Evolutionary conservation across 768 basidiomycete genomes (phyloP).

Genomic region (Russula abietina): DNA sequence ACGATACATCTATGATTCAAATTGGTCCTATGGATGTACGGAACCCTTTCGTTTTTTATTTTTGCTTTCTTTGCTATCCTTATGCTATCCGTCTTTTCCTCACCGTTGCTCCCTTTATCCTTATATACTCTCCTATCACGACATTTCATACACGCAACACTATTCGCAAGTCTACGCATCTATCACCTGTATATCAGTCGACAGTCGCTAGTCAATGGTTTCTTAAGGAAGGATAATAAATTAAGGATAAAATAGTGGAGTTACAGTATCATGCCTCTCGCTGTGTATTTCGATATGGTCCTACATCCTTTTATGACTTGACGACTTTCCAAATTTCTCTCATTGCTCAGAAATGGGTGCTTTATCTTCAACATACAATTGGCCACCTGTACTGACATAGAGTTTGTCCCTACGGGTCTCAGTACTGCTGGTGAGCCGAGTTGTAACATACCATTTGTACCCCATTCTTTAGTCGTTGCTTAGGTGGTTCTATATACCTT

Average conservation of each 20-base stretch:
- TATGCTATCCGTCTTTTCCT: constrained; percentile 12
- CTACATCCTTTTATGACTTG: too few species aligned
- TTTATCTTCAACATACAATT: too few species aligned
- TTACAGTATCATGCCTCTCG: too few species aligned
- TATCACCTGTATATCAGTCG: constrained; percentile 5
- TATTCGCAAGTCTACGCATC: not conserved
- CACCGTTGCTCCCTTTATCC: not conserved
- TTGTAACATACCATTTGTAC: too few species aligned
- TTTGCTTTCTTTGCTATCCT: constrained; percentile 13
- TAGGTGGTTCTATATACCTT: not conserved
- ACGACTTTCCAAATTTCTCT: too few species aligned
- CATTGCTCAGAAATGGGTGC: too few species aligned
- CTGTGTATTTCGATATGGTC: too few species aligned
- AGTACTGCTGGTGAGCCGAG: too few species aligned
- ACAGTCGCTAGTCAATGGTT: not conserved
- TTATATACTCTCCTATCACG: not conserved
- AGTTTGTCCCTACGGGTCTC: too few species aligned
- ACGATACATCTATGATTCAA: not conserved
- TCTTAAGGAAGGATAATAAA: not conserved
- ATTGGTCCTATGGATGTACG: not conserved
- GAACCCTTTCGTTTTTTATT: not conserved
- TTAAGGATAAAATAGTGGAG: not conserved
- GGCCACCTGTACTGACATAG: too few species aligned
- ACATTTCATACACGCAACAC: not conserved
- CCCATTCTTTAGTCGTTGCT: too few species aligned